phyloP scores from a whole-genome alignment of 805 yeast species.

The Myxozyma udenii region DNA sequence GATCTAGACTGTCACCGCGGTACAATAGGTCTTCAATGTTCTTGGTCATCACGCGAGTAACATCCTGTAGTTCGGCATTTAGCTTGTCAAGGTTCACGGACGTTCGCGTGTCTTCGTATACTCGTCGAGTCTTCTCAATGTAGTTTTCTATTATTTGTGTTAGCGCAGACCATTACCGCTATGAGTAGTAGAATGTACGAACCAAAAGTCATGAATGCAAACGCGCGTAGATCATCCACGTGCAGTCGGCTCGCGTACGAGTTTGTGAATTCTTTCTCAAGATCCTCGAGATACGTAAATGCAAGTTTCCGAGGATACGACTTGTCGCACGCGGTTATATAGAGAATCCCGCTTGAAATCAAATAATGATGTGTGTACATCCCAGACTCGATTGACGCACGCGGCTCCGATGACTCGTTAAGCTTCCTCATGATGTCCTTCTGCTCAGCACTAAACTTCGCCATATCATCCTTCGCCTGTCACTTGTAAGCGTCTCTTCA shows the following conservation, averaged over 20 bases:
- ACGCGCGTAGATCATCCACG: conserved; percentile 72
- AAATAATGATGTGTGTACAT: conserved; percentile 70
- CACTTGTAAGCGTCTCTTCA: conserved; percentile 34
- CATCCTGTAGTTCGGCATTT: conserved; percentile 87
- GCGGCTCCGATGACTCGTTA: conserved; percentile 73
- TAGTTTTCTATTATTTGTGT: conserved; percentile 35
- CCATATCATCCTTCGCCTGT: conserved; percentile 50
- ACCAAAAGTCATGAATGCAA: conserved; percentile 81
- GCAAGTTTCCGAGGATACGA: conserved; percentile 86
- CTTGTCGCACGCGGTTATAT: conserved; percentile 71
- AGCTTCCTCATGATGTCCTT: conserved; percentile 72
- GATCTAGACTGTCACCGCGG: conserved; percentile 89
- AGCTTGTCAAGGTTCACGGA: conserved; percentile 82
- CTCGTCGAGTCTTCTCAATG: conserved; percentile 78
- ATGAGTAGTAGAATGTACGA: not conserved
- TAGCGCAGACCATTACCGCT: not conserved
- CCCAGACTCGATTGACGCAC: conserved; percentile 81
- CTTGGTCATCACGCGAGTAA: conserved; percentile 90
- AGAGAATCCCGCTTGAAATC: conserved; percentile 61
- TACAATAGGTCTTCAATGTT: conserved; percentile 92
- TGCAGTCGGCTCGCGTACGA: conserved; percentile 70
- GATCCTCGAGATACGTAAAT: conserved; percentile 78
- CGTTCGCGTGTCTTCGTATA: conserved; percentile 88
- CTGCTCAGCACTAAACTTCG: conserved; percentile 79
- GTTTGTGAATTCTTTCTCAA: conserved; percentile 74